phyloP scores from a whole-genome alignment of 768 basidiomycete genomes.

The Cyclocybe aegerita region DNA sequence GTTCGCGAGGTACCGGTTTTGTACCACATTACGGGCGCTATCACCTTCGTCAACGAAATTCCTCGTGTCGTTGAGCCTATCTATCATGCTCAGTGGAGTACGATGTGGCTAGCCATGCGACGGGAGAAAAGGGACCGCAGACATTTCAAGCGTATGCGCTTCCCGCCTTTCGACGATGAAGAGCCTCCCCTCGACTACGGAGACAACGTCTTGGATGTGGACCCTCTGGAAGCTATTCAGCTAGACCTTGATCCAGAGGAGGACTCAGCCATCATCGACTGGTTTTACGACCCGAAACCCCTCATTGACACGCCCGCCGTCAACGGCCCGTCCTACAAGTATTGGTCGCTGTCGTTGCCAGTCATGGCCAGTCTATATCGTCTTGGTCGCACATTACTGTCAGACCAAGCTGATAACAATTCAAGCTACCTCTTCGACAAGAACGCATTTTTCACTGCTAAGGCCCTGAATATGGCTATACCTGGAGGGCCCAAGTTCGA shows the following conservation, averaged over 20 bases:
- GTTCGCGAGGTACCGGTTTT: constrained; percentile 98
- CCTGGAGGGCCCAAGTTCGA: constrained; percentile 99
- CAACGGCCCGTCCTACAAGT: constrained; percentile 91
- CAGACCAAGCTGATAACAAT: constrained; percentile 90
- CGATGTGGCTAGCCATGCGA: constrained; percentile 99
- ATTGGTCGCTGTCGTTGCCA: constrained; percentile 90
- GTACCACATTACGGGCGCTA: constrained; percentile 99
- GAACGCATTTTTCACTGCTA: constrained; percentile 97
- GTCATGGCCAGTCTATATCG: constrained; percentile 97
- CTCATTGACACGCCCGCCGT: constrained; percentile 86
- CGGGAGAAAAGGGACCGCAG: constrained; percentile 97
- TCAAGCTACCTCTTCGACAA: constrained; percentile 95
- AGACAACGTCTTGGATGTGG: constrained; percentile 97
- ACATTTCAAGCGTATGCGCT: constrained; percentile 99
- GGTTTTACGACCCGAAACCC: constrained; percentile 99
- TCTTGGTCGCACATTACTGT: constrained; percentile 89
- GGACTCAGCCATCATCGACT: constrained; percentile 88
- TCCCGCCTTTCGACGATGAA: constrained; percentile 99
- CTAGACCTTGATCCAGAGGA: constrained; percentile 92
- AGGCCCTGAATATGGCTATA: constrained; percentile 95
- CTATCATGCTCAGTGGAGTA: constrained; percentile 99
- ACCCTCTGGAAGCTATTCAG: constrained; percentile 97
- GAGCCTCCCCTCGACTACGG: constrained; percentile 99
- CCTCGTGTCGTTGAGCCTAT: constrained; percentile 96
- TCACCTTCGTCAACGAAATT: constrained; percentile 99